Conservation (phyloP, 2,329 filamentous ascomycete species). For the Samsoniella hepiali region DNA sequence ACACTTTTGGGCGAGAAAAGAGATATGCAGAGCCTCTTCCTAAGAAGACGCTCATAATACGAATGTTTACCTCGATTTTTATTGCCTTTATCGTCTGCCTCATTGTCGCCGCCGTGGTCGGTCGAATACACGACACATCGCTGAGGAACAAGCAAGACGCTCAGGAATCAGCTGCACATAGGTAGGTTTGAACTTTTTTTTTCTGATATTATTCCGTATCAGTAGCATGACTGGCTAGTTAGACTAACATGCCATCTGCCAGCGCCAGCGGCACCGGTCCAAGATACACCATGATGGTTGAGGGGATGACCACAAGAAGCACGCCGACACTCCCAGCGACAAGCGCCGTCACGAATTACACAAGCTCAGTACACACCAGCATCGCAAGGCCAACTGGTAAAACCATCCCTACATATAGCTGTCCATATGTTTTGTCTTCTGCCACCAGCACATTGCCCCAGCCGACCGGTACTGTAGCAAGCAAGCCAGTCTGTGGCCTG, state of each 20-base stretch:
- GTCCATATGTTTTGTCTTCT: conserved; percentile 1
- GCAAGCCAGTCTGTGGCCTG: background rate
- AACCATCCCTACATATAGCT: conserved; percentile 2
- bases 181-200: background rate
- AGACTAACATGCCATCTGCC: background rate
- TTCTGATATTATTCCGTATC: background rate
- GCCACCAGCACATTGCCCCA: background rate
- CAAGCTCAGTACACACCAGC: background rate
- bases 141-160: conserved; percentile 2
- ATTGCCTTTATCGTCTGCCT: conserved; percentile 18
- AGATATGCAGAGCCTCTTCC: background rate
- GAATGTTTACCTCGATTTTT: conserved; percentile 15
- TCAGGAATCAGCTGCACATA: background rate
- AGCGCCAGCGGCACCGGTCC: conserved; percentile 9
- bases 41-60: conserved; percentile 11
- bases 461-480: background rate
- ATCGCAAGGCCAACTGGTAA: background rate
- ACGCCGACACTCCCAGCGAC: background rate
- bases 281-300: background rate
- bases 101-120: conserved; percentile 17
- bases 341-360: background rate
- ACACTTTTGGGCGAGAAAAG: background rate
- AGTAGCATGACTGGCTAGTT: background rate
- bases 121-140: conserved; percentile 14
- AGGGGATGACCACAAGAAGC: background rate